phyloP scores from a whole-genome alignment of 202 grass and related monocot genomes.

The Zoysia matrella region DNA sequence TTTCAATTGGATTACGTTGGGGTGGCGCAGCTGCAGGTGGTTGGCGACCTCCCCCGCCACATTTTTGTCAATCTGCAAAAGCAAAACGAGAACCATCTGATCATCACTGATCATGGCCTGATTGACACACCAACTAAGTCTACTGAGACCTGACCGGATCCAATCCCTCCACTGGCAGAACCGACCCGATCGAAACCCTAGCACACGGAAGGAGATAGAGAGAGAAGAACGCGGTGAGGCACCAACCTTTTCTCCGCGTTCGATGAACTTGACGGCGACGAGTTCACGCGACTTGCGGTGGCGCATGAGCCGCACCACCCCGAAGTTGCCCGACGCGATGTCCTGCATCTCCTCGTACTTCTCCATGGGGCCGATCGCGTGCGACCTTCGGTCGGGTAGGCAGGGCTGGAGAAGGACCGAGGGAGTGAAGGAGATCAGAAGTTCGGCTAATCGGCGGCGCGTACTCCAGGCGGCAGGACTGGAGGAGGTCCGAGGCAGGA shows the following conservation, averaged over 20 bases:
- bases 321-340: too few relatives aligned
- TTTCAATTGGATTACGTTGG: slow-evolving; percentile 67
- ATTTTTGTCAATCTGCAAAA: slow-evolving; percentile 76
- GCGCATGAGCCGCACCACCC: too few relatives aligned
- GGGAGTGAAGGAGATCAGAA: too few relatives aligned
- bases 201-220: background rate
- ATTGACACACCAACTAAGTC: background rate
- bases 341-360: slow-evolving; percentile 73
- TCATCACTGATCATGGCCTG: slow-evolving; percentile 7
- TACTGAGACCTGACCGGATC: background rate
- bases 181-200: background rate
- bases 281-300: too few relatives aligned
- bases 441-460: too few relatives aligned
- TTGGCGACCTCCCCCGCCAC: slow-evolving; percentile 85
- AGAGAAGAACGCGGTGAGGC: too few relatives aligned
- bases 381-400: too few relatives aligned
- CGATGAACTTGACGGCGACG: too few relatives aligned
- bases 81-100: slow-evolving; percentile 9
- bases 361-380: slow-evolving; percentile 35
- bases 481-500: too few relatives aligned
- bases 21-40: slow-evolving; percentile 38
- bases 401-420: too few relatives aligned
- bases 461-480: too few relatives aligned
- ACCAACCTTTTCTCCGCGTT: slow-evolving; percentile 51
- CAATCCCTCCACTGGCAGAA: too few relatives aligned